These are phyloP conservation scores for Xylaria flabelliformis DNA, from an alignment of 495 filamentous ascomycete genomes.

Conservation along the genomic window DNA sequence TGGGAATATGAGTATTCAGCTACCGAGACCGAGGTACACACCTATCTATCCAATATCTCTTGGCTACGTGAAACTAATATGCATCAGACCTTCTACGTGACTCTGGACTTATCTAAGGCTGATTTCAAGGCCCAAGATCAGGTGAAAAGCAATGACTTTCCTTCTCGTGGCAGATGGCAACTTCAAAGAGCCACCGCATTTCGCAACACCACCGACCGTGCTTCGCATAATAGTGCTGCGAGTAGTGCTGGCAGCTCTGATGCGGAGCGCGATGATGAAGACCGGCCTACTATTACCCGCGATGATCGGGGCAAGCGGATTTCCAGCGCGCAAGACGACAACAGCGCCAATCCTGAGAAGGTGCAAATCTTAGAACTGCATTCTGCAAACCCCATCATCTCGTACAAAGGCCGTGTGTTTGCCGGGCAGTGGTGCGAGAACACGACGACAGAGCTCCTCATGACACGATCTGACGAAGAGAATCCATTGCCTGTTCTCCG, in stretches of 20 bases:
- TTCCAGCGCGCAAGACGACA: background rate
- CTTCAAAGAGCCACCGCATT: constrained; percentile 33
- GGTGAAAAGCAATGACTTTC: background rate
- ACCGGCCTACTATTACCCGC: constrained; percentile 33
- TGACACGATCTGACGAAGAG: constrained; percentile 58
- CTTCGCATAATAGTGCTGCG: constrained; percentile 25
- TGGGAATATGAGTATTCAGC: constrained; percentile 67
- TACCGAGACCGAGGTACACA: constrained; percentile 58
- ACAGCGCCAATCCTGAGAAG: constrained; percentile 39
- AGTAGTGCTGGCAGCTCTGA: constrained; percentile 29
- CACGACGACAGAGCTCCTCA: constrained; percentile 80
- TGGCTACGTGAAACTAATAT: background rate
- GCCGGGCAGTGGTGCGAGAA: constrained; percentile 78
- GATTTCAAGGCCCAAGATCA: constrained; percentile 47
- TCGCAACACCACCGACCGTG: constrained; percentile 23
- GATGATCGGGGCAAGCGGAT: constrained; percentile 7
- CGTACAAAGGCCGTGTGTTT: constrained; percentile 76
- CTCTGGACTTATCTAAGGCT: constrained; percentile 60
- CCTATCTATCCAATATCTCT: background rate
- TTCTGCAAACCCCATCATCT: constrained; percentile 70
- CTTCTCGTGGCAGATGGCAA: constrained; percentile 36
- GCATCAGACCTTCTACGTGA: constrained; percentile 61
- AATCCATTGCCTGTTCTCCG: constrained; percentile 47
- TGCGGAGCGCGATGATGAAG: constrained; percentile 39
- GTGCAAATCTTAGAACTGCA: constrained; percentile 87